Conservation (phyloP, 352 stramenopile genomes). For the Phytophthora parvispora region DNA sequence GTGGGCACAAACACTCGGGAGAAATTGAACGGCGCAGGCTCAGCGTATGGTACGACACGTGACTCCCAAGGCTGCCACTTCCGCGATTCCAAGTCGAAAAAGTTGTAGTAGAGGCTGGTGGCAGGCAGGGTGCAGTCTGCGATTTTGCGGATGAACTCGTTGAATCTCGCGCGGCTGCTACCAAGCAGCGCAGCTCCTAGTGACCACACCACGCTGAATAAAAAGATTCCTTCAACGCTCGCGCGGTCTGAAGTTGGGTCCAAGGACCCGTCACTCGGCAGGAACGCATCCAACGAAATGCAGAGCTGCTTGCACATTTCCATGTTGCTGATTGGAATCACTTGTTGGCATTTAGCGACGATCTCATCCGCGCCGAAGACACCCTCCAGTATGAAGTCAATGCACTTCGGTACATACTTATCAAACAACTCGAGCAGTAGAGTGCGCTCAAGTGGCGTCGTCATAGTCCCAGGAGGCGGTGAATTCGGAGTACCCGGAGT, state of each 20-base stretch:
- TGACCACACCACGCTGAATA: slow-evolving; percentile 96
- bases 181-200: slow-evolving; percentile 91
- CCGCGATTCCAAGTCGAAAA: slow-evolving; percentile 91
- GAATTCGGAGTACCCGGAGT: not conserved
- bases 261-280: slow-evolving; percentile 60
- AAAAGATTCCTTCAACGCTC: slow-evolving; percentile 93
- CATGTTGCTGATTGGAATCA: slow-evolving; percentile 95
- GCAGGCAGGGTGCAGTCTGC: slow-evolving; percentile 81
- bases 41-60: slow-evolving; percentile 88
- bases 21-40: slow-evolving; percentile 96
- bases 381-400: slow-evolving; percentile 96
- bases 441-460: slow-evolving; percentile 52
- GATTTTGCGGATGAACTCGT: slow-evolving; percentile 93
- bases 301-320: slow-evolving; percentile 97
- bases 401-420: slow-evolving; percentile 93
- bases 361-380: slow-evolving; percentile 91
- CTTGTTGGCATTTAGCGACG: slow-evolving; percentile 91
- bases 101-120: slow-evolving; percentile 89
- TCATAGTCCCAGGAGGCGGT: slow-evolving; percentile 16
- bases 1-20: slow-evolving; percentile 97
- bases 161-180: slow-evolving; percentile 84
- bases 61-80: slow-evolving; percentile 95
- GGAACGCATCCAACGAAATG: slow-evolving; percentile 92
- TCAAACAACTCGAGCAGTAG: slow-evolving; percentile 93
- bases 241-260: slow-evolving; percentile 57